Percentiles rank a stretch among this genome's conserved stretches.
These are phyloP conservation scores for Rhizomucor pusillus DNA, from an alignment of 371 early-diverging fungal species.

Conservation along the genomic window DNA sequence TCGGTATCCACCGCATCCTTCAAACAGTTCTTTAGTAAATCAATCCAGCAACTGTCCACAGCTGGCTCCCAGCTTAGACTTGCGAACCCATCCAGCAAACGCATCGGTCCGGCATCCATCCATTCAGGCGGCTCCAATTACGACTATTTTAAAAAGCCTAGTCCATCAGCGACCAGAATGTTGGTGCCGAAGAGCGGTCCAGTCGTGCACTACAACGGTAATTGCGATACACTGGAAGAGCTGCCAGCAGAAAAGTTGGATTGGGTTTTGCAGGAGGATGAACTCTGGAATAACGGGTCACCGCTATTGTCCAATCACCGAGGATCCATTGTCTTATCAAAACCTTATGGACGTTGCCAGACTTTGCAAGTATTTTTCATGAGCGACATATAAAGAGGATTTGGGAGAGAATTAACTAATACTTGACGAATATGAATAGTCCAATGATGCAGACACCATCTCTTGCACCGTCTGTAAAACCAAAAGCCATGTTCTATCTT, in stretches of 20 bases:
- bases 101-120: constrained; percentile 4
- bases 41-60: constrained; percentile 16
- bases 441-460: constrained; percentile 8
- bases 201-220: constrained; percentile 41
- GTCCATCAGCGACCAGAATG: neutral
- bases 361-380: constrained; percentile 13
- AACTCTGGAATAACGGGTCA: constrained; percentile 18
- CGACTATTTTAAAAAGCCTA: neutral
- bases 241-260: constrained; percentile 33
- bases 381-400: neutral
- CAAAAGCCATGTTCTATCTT: constrained; percentile 40
- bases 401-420: neutral
- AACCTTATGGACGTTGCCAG: constrained; percentile 24
- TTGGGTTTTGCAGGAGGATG: constrained; percentile 29
- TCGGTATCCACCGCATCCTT: constrained; percentile 16
- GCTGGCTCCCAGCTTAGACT: constrained; percentile 17
- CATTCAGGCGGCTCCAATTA: neutral
- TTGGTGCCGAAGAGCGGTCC: constrained; percentile 19
- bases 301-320: constrained; percentile 18
- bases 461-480: constrained; percentile 3
- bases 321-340: constrained; percentile 34
- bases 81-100: neutral
- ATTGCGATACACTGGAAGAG: constrained; percentile 37
- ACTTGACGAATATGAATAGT: constrained; percentile 1
- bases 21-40: constrained; percentile 10